phyloP scores from a whole-genome alignment of 2,329 filamentous ascomycete species.

The Lachnellula hyalina region DNA sequence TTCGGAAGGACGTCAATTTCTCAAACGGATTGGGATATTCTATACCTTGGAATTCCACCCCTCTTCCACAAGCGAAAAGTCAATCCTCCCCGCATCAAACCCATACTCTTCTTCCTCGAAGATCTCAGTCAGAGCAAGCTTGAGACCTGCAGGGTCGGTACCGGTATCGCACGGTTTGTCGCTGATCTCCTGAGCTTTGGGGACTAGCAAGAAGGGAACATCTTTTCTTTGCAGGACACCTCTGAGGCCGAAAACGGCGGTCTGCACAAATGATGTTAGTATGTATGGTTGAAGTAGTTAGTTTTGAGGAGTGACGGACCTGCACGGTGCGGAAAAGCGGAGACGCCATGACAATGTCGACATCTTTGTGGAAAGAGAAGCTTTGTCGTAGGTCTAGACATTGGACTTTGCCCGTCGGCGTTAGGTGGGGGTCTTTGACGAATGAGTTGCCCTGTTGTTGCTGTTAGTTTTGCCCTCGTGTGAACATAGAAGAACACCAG shows the following conservation, averaged over 20 bases:
- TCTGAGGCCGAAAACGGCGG: conserved; percentile 61
- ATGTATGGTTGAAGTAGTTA: too few relatives aligned
- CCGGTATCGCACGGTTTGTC: conserved; percentile 17
- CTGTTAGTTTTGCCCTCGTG: neutral
- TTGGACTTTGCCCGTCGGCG: conserved; percentile 68
- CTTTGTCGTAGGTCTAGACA: conserved; percentile 54
- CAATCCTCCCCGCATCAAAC: conserved; percentile 12
- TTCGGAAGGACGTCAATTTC: neutral
- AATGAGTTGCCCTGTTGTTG: conserved; percentile 10
- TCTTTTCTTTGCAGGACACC: conserved; percentile 8
- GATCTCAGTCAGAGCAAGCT: conserved; percentile 2
- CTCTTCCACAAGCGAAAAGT: conserved; percentile 11
- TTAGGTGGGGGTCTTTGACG: conserved; percentile 63
- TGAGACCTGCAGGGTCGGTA: conserved; percentile 4
- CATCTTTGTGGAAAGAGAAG: conserved; percentile 59
- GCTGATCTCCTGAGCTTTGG: conserved; percentile 17
- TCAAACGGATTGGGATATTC: neutral
- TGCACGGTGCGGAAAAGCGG: conserved; percentile 74
- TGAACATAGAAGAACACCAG: neutral
- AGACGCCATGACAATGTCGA: conserved; percentile 69
- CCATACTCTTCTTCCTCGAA: conserved; percentile 7
- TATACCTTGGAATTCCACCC: conserved; percentile 18
- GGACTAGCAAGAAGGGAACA: conserved; percentile 11
- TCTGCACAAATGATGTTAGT: conserved; percentile 32
- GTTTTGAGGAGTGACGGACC: conserved; percentile 1